Percentiles rank a stretch among this genome's conserved stretches.
These are phyloP conservation scores for Thecaphora frezii DNA, from an alignment of 1,284 basidiomycete species.

Conservation along the genomic window DNA sequence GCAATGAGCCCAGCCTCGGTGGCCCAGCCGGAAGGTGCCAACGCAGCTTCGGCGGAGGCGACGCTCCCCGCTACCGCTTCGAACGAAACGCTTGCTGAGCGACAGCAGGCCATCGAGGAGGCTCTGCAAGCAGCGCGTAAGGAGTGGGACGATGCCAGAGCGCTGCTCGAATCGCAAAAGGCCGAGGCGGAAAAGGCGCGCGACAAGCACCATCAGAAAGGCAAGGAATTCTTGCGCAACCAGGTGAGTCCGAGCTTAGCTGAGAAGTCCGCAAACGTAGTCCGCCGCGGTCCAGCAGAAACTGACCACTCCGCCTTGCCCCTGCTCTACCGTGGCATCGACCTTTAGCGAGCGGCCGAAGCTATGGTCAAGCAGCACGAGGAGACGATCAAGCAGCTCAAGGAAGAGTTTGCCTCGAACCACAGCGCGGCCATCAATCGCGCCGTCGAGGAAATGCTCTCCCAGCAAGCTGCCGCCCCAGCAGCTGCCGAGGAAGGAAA, in stretches of 20 bases:
- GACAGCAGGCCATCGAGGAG: constrained; percentile 19
- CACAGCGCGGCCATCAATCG: constrained; percentile 42
- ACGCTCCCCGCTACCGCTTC: neutral
- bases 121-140: constrained; percentile 41
- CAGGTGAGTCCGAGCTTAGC: constrained; percentile 10
- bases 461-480: constrained; percentile 3
- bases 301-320: constrained; percentile 22
- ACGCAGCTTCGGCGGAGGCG: too few species aligned
- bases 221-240: constrained; percentile 31
- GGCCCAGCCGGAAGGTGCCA: too few species aligned
- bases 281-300: too few species aligned
- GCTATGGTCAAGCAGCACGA: constrained; percentile 39
- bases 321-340: constrained; percentile 14
- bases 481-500: constrained; percentile 3
- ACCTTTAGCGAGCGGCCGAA: constrained; percentile 31
- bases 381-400: constrained; percentile 31
- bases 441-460: constrained; percentile 32
- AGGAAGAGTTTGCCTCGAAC: constrained; percentile 36
- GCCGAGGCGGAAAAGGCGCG: constrained; percentile 9
- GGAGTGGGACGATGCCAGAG: constrained; percentile 41
- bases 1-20: too few species aligned
- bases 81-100: constrained; percentile 7
- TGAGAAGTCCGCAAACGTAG: too few species aligned
- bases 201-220: constrained; percentile 39
- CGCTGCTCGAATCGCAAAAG: constrained; percentile 33